Evolutionary conservation across 2,329 filamentous ascomycete genomes (phyloP).

Genomic region (Diaporthe velutina): DNA sequence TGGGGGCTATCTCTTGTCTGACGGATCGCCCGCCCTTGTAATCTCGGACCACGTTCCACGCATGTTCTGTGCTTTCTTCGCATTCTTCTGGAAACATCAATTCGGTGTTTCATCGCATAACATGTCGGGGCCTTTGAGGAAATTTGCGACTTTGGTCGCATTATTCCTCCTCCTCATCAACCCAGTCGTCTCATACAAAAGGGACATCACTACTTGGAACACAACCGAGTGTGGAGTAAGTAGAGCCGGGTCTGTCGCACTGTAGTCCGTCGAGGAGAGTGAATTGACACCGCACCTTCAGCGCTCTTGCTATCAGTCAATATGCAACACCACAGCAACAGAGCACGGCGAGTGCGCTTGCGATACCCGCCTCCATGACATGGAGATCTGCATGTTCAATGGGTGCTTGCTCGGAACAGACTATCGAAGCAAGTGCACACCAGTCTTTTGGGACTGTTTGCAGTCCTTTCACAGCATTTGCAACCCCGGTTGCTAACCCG

Average conservation of each 20-base stretch:
- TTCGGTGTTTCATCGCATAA: neutral
- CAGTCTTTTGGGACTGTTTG: too few species aligned
- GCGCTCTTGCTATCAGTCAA: conserved; percentile 17
- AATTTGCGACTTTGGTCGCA: neutral
- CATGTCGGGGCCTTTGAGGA: neutral
- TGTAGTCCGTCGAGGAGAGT: too few species aligned
- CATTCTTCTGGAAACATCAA: too few species aligned
- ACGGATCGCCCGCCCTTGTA: neutral
- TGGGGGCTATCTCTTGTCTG: neutral
- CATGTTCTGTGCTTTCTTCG: neutral
- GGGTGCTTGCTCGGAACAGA: neutral
- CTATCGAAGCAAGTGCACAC: neutral
- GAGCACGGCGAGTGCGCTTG: conserved; percentile 26
- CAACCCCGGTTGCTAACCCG: neutral
- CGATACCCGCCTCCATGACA: neutral
- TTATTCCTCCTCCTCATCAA: neutral
- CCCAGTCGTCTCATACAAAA: neutral
- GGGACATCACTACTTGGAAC: conserved; percentile 19
- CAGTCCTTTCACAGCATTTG: neutral
- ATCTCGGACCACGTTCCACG: too few species aligned
- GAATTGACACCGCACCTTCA: neutral
- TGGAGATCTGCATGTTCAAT: neutral
- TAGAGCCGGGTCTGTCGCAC: neutral
- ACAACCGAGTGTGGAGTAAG: conserved; percentile 29
- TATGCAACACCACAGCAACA: conserved; percentile 33